phyloP scores from a whole-genome alignment of 768 basidiomycete genomes.

The Collybiopsis luxurians region DNA sequence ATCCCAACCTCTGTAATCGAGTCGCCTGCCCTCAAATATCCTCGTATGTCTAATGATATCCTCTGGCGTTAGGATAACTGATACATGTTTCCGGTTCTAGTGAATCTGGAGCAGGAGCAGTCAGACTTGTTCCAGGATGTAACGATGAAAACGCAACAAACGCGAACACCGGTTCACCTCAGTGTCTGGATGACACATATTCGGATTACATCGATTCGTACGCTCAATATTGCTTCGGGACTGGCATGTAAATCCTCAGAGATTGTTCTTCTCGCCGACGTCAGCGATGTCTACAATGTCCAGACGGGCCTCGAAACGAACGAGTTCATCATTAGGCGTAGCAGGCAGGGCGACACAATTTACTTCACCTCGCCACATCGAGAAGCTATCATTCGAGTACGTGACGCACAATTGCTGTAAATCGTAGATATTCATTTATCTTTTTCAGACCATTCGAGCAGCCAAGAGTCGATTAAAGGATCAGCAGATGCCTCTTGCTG shows the following conservation, averaged over 20 bases:
- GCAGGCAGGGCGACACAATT: slow-evolving; percentile 64
- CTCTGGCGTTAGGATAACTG: too few relatives aligned
- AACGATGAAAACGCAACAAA: slow-evolving; percentile 64
- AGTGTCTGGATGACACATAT: slow-evolving; percentile 69
- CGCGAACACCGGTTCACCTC: slow-evolving; percentile 70
- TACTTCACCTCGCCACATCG: slow-evolving; percentile 73
- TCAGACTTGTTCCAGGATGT: slow-evolving; percentile 56
- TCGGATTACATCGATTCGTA: slow-evolving; percentile 74
- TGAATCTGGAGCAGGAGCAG: slow-evolving; percentile 58
- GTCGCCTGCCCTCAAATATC: slow-evolving; percentile 39
- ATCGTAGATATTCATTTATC: neutral
- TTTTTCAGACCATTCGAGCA: slow-evolving; percentile 60
- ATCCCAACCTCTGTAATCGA: slow-evolving; percentile 47
- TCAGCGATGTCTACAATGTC: slow-evolving; percentile 86
- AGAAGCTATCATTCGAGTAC: slow-evolving; percentile 74
- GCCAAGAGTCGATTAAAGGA: slow-evolving; percentile 72
- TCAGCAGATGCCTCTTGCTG: slow-evolving; percentile 46
- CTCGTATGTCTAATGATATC: slow-evolving; percentile 41
- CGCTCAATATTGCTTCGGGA: slow-evolving; percentile 65
- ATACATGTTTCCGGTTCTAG: slow-evolving; percentile 29
- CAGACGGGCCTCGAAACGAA: slow-evolving; percentile 68
- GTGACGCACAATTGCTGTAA: neutral
- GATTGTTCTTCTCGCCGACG: slow-evolving; percentile 72
- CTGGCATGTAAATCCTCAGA: slow-evolving; percentile 79
- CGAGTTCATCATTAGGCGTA: slow-evolving; percentile 80